A percentile compares a stretch with the other conserved stretches of the same genome.
phyloP scores from a whole-genome alignment of 331 rosid species.

The Pyracantha coccinea region DNA sequence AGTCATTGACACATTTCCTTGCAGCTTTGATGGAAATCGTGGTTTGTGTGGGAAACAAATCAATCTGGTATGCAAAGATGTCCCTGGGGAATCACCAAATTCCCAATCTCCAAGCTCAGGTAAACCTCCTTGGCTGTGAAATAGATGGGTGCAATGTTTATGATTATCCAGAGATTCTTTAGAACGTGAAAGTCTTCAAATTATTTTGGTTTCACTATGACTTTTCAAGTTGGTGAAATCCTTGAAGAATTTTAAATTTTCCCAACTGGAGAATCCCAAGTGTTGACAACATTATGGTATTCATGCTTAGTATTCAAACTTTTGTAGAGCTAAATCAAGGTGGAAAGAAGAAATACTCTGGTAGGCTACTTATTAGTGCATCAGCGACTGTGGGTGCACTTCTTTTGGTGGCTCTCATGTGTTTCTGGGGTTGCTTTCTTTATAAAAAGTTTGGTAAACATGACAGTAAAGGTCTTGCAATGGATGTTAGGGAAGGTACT shows the following conservation, averaged over 20 bases:
- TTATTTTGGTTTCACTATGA: neutral
- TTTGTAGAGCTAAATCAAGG: slow-evolving; percentile 44
- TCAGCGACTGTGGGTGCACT: slow-evolving; percentile 97
- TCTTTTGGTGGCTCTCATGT: slow-evolving; percentile 98
- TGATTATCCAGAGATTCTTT: neutral
- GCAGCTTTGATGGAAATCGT: slow-evolving; percentile 90
- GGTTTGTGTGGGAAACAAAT: slow-evolving; percentile 82
- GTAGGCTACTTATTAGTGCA: slow-evolving; percentile 92
- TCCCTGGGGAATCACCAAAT: slow-evolving; percentile 36
- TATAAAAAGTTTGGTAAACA: slow-evolving; percentile 83
- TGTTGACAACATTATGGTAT: slow-evolving; percentile 7
- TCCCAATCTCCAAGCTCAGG: slow-evolving; percentile 42
- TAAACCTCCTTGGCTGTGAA: slow-evolving; percentile 20
- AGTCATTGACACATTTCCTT: slow-evolving; percentile 12
- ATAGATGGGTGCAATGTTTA: neutral
- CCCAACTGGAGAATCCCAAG: neutral
- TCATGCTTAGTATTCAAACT: slow-evolving; percentile 5
- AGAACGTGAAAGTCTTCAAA: neutral
- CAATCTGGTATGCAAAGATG: slow-evolving; percentile 57
- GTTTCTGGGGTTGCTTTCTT: slow-evolving; percentile 99
- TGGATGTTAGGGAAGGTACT: slow-evolving; percentile 88
- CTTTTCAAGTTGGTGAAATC: slow-evolving; percentile 7
- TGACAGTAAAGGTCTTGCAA: slow-evolving; percentile 60
- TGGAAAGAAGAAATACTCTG: slow-evolving; percentile 79
- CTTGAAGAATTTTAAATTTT: slow-evolving; percentile 1